Base-by-base conservation (phyloP, 805 yeast species). In the Hanseniaspora jakobsenii region DNA sequence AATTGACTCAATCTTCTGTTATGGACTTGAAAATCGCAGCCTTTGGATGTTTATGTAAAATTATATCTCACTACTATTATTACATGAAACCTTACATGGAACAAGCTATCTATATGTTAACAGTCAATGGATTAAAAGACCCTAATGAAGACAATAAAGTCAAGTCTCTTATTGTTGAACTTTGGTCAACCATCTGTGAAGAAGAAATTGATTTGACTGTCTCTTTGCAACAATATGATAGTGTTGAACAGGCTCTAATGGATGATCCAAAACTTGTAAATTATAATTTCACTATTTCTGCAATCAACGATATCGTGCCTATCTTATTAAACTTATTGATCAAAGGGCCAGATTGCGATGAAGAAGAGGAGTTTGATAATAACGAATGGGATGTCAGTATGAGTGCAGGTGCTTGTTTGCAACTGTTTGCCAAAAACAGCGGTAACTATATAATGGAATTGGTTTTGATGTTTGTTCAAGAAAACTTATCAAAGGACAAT, bases 141-240 rank as follows among this genome's bases (percentile, higher is more conserved):
- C 78, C 85, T 47, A 52, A 55, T 6, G 58, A 65, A 27, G 81
- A 84, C 64, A 94, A 82, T 55, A 75, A 75, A 54, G 97, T 91
- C 24, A 81, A 95, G 1, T 85, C 96, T 59, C 87, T 89, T 96
- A 96, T 98, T 24, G 91, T 91, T 47, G 98, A 91, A 66, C 89
- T 91, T 61, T 91, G 98, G 98, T 78, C 89, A 48, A 85, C 98
- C n/a, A 91, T 91, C n/a, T 87, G 97, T 67, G 98, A 91, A 66
- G 95, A 81, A 58, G 98, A 91, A 63, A 70, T 82, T 50, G 95
- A 84, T 51, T 77, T 83, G 48, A 75, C 81, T 14, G 62, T 74
- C 48, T 83, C 78, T 57, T 67, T 73, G 51, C 78, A 77, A 38
- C 86, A 80, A 52, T 69, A 60, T 53, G 75, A 74, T 36, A 35